These are phyloP conservation scores for Phytopythium oedochilum DNA, from an alignment of 352 stramenopile species.

Conservation along the genomic window DNA sequence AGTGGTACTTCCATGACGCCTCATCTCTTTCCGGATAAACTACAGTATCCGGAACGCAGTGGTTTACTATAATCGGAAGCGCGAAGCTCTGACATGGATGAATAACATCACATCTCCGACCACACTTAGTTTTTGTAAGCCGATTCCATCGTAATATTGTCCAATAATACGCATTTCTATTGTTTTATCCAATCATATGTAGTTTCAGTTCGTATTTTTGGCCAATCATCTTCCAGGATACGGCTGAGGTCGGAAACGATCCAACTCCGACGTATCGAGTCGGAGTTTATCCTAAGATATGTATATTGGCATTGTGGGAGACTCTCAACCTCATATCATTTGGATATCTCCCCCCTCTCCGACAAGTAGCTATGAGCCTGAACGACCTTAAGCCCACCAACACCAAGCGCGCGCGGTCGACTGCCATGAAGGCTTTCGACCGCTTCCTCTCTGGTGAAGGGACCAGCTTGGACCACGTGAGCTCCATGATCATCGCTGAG, in stretches of 20 bases:
- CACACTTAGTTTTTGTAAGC: no score
- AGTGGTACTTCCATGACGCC: no score
- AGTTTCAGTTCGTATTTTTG: neutral
- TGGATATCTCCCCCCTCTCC: slow-evolving; percentile 4
- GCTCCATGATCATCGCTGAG: neutral
- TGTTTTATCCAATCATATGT: slow-evolving; percentile 1
- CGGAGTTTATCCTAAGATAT: slow-evolving; percentile 4
- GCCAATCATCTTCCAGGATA: neutral
- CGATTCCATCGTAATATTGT: neutral
- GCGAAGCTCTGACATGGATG: no score
- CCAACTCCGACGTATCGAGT: slow-evolving; percentile 6
- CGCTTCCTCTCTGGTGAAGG: slow-evolving; percentile 10
- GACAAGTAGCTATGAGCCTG: slow-evolving; percentile 12
- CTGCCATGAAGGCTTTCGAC: slow-evolving; percentile 10
- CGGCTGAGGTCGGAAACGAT: neutral
- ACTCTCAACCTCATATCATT: neutral
- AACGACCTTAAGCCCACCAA: slow-evolving; percentile 13
- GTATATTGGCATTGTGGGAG: neutral
- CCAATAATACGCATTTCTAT: slow-evolving; percentile 2
- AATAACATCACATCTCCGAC: no score
- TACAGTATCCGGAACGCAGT: no score
- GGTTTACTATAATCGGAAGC: no score
- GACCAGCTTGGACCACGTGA: slow-evolving; percentile 3
- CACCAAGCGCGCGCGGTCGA: slow-evolving; percentile 13
- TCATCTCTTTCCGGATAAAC: no score